A percentile compares a stretch with the other conserved stretches of the same genome.
Conservation (phyloP, 768 basidiomycete species). For the Mycena belliarum region DNA sequence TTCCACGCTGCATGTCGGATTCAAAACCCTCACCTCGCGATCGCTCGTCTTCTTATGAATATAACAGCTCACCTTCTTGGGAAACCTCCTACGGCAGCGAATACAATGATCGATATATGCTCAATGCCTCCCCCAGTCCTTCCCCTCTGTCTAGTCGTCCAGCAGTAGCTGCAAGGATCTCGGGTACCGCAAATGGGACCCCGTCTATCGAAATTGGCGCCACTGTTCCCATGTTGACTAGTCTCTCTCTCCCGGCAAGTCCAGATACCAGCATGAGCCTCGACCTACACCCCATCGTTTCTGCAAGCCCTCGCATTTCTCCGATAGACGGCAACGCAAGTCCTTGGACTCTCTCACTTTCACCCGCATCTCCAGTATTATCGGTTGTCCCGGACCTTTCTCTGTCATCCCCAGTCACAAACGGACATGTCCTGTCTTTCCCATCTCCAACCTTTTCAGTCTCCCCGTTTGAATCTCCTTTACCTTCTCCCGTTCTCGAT, state of each 20-base stretch:
- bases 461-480: slow-evolving; percentile 19
- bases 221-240: slow-evolving; percentile 26
- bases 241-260: slow-evolving; percentile 33
- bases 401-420: slow-evolving; percentile 8
- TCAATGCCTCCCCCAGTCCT: slow-evolving; percentile 16
- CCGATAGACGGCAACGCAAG: slow-evolving; percentile 18
- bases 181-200: slow-evolving; percentile 11
- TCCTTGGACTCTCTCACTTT: slow-evolving; percentile 19
- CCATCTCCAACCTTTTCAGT: slow-evolving; percentile 21
- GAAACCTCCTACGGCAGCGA: slow-evolving; percentile 30
- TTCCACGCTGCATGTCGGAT: slow-evolving; percentile 14
- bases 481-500: slow-evolving; percentile 23
- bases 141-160: slow-evolving; percentile 12
- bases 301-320: slow-evolving; percentile 17
- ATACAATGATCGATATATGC: slow-evolving; percentile 20
- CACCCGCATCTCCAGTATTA: slow-evolving; percentile 16
- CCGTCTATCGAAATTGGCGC: slow-evolving; percentile 27
- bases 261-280: slow-evolving; percentile 19
- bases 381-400: slow-evolving; percentile 14
- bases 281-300: slow-evolving; percentile 7
- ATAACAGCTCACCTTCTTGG: slow-evolving; percentile 27
- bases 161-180: slow-evolving; percentile 1
- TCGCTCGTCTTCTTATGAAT: slow-evolving; percentile 22
- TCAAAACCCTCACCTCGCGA: slow-evolving; percentile 18
- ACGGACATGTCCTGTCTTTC: slow-evolving; percentile 18